Base-by-base conservation (phyloP, 78 protist genomes). In the Emiliania huxleyi region DNA sequence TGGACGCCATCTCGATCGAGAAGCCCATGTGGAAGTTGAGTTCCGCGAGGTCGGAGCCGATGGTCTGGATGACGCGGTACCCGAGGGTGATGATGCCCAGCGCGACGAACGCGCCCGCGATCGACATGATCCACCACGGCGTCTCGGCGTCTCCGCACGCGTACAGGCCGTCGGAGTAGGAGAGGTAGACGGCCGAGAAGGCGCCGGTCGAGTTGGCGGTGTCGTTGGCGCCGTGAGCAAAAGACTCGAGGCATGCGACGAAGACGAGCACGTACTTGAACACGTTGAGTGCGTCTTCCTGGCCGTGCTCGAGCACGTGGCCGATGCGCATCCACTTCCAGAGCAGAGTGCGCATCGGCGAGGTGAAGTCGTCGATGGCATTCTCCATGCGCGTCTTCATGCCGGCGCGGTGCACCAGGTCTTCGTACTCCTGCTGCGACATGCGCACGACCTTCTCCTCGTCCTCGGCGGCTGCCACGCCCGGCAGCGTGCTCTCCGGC, bases 181-280 rank as follows among this genome's bases (percentile, higher is more conserved):
- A 6, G 43, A 3, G 2, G 37, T 1, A 69, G 26, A 92, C 37
- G 40, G 94, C 48, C 19, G 94, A 0, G 38, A 94, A 88, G 11
- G 96, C 93, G 33, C 84, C 94, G 26, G n/a, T 52, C 11, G 52
- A 42, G 18, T 38, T 43, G 44, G 77, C 62, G 35, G 42, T 33
- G 35, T 43, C 94, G 69, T 91, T 92, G 42, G 90, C 93, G 21
- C 96, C 94, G 89, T 92, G 94, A 19, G 94, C 90, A 45, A 94
- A 85, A 0, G 95, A 69, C 5, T 18, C 73, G 46, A 55, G 18
- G 5, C 22, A 1, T 6, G 92, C 91, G 1, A 91, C 62, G 29
- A 77, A 0, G n/a, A 94, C 38, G 89, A 77, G 94, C 35, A 91
- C 6, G 83, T 38, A 94, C 19, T 6, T 1, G 62, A 44, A 91